phyloP scores from a whole-genome alignment of 495 filamentous ascomycete genomes.

The Lasiosphaeriaceae sp. region DNA sequence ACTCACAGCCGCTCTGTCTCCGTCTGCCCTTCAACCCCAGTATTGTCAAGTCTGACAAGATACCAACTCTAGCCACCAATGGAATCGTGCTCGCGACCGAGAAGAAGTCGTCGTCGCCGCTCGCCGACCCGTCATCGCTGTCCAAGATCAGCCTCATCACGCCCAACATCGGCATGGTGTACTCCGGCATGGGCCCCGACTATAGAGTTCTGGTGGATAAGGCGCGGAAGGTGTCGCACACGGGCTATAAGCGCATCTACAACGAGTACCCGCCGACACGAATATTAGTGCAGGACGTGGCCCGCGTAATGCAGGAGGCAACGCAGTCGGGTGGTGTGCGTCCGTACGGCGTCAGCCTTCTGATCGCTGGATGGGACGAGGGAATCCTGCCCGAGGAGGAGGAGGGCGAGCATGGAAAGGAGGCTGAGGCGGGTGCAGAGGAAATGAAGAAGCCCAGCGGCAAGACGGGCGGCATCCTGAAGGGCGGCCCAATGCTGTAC shows the following conservation, averaged over 20 bases:
- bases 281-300: conserved; percentile 98
- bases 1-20: conserved; percentile 2
- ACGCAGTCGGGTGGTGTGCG: conserved; percentile 97
- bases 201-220: conserved; percentile 97
- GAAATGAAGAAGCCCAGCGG: conserved; percentile 65
- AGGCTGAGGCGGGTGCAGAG: conserved; percentile 46
- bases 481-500: conserved; percentile 95
- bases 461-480: conserved; percentile 92
- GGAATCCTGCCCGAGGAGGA: conserved; percentile 77
- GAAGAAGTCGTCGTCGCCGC: conserved; percentile 96
- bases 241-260: conserved; percentile 98
- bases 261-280: conserved; percentile 99
- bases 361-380: conserved; percentile 98
- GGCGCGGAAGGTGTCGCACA: conserved; percentile 98
- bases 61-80: conserved; percentile 69
- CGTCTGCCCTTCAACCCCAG: not conserved
- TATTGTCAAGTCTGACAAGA: not conserved
- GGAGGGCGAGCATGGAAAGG: conserved; percentile 44
- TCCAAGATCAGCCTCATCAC: conserved; percentile 98
- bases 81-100: conserved; percentile 98
- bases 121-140: conserved; percentile 88
- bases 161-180: conserved; percentile 99
- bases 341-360: conserved; percentile 92
- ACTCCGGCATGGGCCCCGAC: conserved; percentile 97
- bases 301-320: conserved; percentile 96